These are phyloP conservation scores for Corallochytrium limacisporum DNA, from an alignment of 78 protist genomes.

Conservation along the genomic window DNA sequence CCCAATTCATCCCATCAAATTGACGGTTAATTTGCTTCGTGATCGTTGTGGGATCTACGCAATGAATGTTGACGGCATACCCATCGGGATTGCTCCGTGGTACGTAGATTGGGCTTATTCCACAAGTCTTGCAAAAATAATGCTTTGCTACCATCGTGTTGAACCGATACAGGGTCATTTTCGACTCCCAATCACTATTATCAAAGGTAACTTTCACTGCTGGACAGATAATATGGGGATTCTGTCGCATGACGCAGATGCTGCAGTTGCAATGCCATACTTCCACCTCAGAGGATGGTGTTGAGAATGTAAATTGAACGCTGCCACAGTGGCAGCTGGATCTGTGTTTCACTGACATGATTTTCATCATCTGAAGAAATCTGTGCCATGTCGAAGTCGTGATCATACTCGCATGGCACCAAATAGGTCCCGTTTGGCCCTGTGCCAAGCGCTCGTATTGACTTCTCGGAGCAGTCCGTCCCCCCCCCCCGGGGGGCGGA, in stretches of 20 bases:
- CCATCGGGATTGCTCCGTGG: conserved; percentile 42
- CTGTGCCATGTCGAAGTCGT: too few species aligned
- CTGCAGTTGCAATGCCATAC: conserved; percentile 31
- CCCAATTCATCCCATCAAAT: too few species aligned
- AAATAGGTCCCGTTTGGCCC: too few species aligned
- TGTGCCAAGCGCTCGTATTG: too few species aligned
- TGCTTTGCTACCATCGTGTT: conserved; percentile 27
- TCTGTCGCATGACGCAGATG: conserved; percentile 18
- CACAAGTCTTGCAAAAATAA: conserved; percentile 24
- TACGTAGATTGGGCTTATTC: conserved; percentile 19
- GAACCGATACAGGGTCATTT: conserved; percentile 6
- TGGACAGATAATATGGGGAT: conserved; percentile 14
- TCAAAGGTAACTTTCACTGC: not conserved
- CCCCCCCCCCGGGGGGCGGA: too few species aligned
- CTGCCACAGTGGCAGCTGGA: not conserved
- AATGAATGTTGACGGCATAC: too few species aligned
- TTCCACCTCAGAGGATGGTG: not conserved
- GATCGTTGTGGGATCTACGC: too few species aligned
- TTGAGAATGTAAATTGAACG: not conserved
- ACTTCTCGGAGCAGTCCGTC: too few species aligned
- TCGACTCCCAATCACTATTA: not conserved
- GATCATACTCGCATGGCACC: too few species aligned
- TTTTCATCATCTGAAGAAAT: too few species aligned
- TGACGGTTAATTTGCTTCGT: too few species aligned
- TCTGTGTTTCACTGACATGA: too few species aligned